Evolutionary conservation across 441 rosid genomes (phyloP), one percentile per base, ranked within the genome.

Genomic region (Mallotus japonicus): DNA sequence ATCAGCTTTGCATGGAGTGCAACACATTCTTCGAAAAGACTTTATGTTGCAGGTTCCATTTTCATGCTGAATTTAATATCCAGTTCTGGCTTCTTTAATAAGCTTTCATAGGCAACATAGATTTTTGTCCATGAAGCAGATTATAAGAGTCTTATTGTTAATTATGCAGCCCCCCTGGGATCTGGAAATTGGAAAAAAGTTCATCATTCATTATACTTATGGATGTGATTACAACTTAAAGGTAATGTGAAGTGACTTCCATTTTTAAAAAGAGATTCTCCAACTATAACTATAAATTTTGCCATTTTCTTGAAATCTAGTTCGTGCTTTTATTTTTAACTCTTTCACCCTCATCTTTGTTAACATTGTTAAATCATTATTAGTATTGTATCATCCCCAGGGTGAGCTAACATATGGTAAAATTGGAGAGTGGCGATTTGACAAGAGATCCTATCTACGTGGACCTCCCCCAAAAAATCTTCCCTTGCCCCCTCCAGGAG

Each of bases 371-470:
- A 37, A 13, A 55, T 75, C 32, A 28, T 28, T 28, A 68, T 53
- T 37, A 40, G 72, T 11, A 44, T 24, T 14, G 3, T 64, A 12
- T 11, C 56, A 72, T 20, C 34, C 79, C 28, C 73, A 89, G 94
- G 94, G 92, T 50, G 77, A 84, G 68, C 74, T 86, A 70, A 89
- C 83, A 3, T 85, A 83, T 76, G 94, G 89, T 55, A 82, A 79
- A 81, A 84, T 84, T 49, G 94, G 94, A 77, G 89, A 88, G 76
- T 89, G 92, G 94, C 81, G 85, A 28, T 89, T 89, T 37, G 89
- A 89, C 79, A 89, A 89, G 86, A 81, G 94, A 82, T 80, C 87
- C 11, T 82, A 83, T 84, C 85, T 86, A 11, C 77, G 70, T 0
- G 83, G 86, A 22, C 94, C 90, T 67, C 89, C 82, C 3, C 89